phyloP scores from a whole-genome alignment of 1,139 yeast genomes.

The Magnusiomyces clavatus region DNA sequence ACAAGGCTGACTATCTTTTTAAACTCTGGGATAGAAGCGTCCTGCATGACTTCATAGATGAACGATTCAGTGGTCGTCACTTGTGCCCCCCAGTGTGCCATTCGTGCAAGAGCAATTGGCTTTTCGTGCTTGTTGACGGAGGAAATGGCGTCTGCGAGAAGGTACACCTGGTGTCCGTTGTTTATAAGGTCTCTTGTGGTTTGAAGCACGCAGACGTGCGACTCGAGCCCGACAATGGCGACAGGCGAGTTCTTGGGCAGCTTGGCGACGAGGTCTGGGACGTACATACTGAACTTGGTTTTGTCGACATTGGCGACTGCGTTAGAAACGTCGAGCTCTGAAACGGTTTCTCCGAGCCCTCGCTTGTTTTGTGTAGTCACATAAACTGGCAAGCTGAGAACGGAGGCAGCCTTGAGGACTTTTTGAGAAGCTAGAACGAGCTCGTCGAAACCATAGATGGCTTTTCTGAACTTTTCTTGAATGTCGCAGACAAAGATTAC shows the following conservation, averaged over 20 bases:
- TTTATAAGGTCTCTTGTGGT: constrained; percentile 23
- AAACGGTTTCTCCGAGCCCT: constrained; percentile 24
- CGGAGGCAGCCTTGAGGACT: constrained; percentile 20
- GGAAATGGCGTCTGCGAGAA: constrained; percentile 25
- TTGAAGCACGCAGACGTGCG: constrained; percentile 27
- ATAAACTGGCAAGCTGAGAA: constrained; percentile 22
- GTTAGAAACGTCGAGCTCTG: constrained; percentile 18
- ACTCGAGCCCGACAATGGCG: constrained; percentile 26
- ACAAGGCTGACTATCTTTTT: constrained; percentile 18
- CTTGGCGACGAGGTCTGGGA: constrained; percentile 19
- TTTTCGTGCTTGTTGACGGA: constrained; percentile 22
- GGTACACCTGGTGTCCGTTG: constrained; percentile 23
- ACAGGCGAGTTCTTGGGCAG: constrained; percentile 19
- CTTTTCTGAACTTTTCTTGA: constrained; percentile 21
- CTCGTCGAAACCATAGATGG: constrained; percentile 20
- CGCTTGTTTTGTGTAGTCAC: constrained; percentile 26
- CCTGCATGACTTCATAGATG: constrained; percentile 35
- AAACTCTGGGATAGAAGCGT: constrained; percentile 27
- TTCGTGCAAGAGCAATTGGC: constrained; percentile 23
- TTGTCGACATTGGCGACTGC: constrained; percentile 24
- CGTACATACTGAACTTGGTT: constrained; percentile 24
- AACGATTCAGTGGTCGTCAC: constrained; percentile 31
- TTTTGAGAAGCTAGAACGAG: constrained; percentile 20
- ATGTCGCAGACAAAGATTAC: constrained; percentile 27
- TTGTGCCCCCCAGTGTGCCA: constrained; percentile 24